Conservation (phyloP, 2,329 filamentous ascomycete species). For the Pleurostoma richardsiae region DNA sequence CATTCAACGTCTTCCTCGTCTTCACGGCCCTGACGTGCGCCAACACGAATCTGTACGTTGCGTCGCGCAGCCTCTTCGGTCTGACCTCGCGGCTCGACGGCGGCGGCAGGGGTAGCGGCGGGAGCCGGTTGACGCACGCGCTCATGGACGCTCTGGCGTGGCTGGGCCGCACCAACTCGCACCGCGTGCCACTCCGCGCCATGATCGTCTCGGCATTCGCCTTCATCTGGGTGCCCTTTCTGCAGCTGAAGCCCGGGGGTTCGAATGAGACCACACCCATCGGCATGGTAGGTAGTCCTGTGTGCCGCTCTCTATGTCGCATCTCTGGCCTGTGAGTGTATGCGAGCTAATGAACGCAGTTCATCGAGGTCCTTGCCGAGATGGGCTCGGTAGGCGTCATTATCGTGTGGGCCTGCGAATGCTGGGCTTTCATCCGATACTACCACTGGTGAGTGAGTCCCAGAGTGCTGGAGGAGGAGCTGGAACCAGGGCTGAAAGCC, state of each 20-base stretch:
- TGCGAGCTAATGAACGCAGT: constrained; percentile 13
- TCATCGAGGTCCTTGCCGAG: constrained; percentile 30
- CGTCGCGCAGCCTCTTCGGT: constrained; percentile 25
- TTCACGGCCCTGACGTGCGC: constrained; percentile 25
- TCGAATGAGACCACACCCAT: constrained; percentile 9
- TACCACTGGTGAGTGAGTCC: constrained; percentile 23
- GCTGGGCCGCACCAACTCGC: constrained; percentile 22
- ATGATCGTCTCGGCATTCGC: constrained; percentile 28
- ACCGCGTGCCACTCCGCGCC: constrained; percentile 28
- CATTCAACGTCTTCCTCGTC: constrained; percentile 25
- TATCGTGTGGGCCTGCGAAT: constrained; percentile 35
- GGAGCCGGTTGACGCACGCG: constrained; percentile 7
- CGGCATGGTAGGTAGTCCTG: constrained; percentile 1
- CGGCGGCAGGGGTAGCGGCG: constrained; percentile 4
- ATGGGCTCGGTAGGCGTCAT: constrained; percentile 28
- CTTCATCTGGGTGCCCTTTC: constrained; percentile 36
- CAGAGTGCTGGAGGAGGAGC: background rate
- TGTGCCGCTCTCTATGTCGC: background rate
- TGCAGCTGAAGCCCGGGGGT: constrained; percentile 21
- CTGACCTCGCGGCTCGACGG: constrained; percentile 21
- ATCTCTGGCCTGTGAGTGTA: too few species aligned
- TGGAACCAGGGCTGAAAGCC: background rate
- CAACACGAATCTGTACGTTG: constrained; percentile 27
- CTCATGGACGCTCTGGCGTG: constrained; percentile 20
- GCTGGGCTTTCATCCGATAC: constrained; percentile 31